These are phyloP conservation scores for Madurella fahalii DNA, from an alignment of 2,329 filamentous ascomycete genomes.

Conservation along the genomic window DNA sequence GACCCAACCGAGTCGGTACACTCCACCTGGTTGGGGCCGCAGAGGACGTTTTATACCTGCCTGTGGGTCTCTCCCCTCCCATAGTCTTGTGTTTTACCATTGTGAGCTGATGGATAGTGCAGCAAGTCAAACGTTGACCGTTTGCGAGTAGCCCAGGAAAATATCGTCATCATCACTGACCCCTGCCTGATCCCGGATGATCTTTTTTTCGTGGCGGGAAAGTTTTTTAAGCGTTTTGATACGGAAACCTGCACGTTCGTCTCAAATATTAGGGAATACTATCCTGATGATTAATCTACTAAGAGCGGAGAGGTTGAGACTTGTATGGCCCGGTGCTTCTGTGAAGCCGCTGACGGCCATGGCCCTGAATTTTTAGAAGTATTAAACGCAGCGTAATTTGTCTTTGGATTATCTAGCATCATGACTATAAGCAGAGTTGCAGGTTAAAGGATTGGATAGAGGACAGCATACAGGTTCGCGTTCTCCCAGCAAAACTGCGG, in stretches of 20 bases:
- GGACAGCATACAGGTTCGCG: no score
- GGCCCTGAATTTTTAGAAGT: no score
- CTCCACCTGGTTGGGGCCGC: slow-evolving; percentile 55
- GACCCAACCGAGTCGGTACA: slow-evolving; percentile 14
- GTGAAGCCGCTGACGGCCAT: no score
- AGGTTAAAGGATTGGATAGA: no score
- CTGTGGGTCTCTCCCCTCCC: slow-evolving; percentile 61
- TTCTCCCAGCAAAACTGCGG: no score
- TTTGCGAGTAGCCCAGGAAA: slow-evolving; percentile 73
- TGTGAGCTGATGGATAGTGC: slow-evolving; percentile 23
- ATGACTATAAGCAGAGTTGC: no score
- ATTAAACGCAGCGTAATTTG: no score
- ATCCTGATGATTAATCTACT: slow-evolving; percentile 68
- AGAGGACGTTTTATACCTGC: slow-evolving; percentile 77
- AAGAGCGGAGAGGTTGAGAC: neutral
- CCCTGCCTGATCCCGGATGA: slow-evolving; percentile 46
- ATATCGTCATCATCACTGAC: slow-evolving; percentile 61
- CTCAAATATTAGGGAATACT: slow-evolving; percentile 76
- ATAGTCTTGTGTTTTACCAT: neutral
- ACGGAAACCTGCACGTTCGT: slow-evolving; percentile 62
- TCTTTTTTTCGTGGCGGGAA: slow-evolving; percentile 69
- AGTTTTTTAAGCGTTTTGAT: slow-evolving; percentile 87
- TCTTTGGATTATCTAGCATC: no score
- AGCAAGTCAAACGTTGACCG: slow-evolving; percentile 60
- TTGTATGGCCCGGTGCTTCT: no score